A percentile compares a stretch with the other conserved stretches of the same genome.
Conservation (phyloP, 78 protist genomes). For the Pigoraptor vietnamica region DNA sequence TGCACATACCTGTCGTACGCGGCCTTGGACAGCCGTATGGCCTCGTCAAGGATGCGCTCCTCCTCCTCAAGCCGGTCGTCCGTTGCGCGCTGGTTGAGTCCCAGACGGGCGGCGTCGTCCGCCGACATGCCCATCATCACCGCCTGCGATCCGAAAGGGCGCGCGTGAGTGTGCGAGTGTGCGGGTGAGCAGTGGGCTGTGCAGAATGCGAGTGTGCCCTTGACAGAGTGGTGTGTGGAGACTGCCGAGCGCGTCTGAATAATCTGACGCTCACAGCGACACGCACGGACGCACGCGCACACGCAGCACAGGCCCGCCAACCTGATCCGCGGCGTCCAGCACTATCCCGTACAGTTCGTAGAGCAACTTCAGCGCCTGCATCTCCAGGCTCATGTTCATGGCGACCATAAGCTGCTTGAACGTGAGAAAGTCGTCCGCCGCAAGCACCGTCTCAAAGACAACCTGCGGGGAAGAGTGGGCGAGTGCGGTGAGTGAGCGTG, state of each 20-base stretch:
- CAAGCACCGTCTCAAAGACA: background rate
- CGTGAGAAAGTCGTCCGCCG: background rate
- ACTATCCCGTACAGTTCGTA: background rate
- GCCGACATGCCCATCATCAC: background rate
- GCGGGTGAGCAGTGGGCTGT: too few relatives aligned
- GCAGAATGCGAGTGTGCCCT: too few relatives aligned
- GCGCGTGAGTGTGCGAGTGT: too few relatives aligned
- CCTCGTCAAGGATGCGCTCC: background rate
- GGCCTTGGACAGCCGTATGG: background rate
- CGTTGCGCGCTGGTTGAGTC: background rate
- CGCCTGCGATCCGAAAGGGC: too few relatives aligned
- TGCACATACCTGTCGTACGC: background rate
- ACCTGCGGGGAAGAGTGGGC: background rate
- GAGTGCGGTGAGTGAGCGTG: background rate
- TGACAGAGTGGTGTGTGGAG: too few relatives aligned
- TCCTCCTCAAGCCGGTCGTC: background rate
- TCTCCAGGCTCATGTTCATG: background rate
- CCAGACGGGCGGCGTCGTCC: background rate
- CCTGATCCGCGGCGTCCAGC: background rate
- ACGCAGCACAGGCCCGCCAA: background rate
- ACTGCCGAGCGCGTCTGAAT: too few relatives aligned
- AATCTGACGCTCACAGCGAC: background rate
- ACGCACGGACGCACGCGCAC: background rate
- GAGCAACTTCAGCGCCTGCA: background rate
- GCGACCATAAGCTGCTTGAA: background rate